phyloP scores from a whole-genome alignment of 1,284 basidiomycete genomes.

The Ustilago esculenta region DNA sequence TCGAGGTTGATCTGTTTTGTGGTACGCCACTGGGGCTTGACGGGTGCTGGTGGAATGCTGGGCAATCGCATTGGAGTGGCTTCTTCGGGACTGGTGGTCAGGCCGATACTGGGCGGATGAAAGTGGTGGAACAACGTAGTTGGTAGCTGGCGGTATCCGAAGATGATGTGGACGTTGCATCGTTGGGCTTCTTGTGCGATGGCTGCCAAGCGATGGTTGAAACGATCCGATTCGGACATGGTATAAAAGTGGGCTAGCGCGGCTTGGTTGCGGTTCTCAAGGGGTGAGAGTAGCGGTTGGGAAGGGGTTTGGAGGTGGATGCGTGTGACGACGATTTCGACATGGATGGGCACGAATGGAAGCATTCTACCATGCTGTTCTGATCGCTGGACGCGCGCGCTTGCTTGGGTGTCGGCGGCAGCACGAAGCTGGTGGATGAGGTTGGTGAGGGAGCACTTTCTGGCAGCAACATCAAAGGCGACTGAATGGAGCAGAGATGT shows the following conservation, averaged over 20 bases:
- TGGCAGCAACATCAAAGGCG: slow-evolving; percentile 42
- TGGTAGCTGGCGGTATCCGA: slow-evolving; percentile 22
- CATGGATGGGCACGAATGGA: slow-evolving; percentile 17
- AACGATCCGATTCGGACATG: slow-evolving; percentile 39
- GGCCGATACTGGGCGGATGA: slow-evolving; percentile 8
- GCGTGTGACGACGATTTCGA: slow-evolving; percentile 48
- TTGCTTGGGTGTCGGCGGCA: slow-evolving; percentile 29
- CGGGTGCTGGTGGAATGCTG: slow-evolving; percentile 30
- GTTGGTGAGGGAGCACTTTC: slow-evolving; percentile 42
- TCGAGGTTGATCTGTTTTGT: slow-evolving; percentile 55
- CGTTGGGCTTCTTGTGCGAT: slow-evolving; percentile 22
- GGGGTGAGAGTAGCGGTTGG: slow-evolving; percentile 6
- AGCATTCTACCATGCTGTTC: slow-evolving; percentile 14
- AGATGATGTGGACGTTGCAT: slow-evolving; percentile 29
- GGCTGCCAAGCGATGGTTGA: slow-evolving; percentile 36
- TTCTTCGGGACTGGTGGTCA: neutral
- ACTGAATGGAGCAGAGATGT: too few relatives aligned
- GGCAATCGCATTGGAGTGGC: slow-evolving; percentile 15
- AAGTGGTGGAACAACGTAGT: neutral
- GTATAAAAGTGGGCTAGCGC: slow-evolving; percentile 31
- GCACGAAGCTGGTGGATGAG: slow-evolving; percentile 35
- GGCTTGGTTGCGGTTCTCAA: neutral
- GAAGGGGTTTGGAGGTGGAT: slow-evolving; percentile 31
- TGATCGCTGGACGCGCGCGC: slow-evolving; percentile 26
- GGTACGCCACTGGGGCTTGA: slow-evolving; percentile 17